Conservation (phyloP, 208 protist species). For the Acanthamoeba culbertsoni region DNA sequence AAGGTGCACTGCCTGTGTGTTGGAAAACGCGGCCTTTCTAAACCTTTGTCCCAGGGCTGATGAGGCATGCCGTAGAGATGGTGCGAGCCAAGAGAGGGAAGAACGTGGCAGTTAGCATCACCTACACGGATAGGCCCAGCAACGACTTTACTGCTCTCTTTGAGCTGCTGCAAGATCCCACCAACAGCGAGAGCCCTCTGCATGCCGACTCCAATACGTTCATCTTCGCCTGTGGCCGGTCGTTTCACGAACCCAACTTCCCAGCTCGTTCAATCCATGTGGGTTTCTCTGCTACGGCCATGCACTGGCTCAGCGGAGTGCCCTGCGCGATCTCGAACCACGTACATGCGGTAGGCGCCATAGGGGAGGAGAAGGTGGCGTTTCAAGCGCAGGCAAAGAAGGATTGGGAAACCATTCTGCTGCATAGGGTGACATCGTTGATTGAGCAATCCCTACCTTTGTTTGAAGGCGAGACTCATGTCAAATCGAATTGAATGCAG, state of each 20-base stretch:
- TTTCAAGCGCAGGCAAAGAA: background rate
- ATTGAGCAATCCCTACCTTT: background rate
- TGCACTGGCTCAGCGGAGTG: background rate
- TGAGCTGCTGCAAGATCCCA: background rate
- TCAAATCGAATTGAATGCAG: background rate
- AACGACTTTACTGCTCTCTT: conserved; percentile 19
- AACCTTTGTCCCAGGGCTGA: background rate
- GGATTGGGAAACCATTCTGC: conserved; percentile 15
- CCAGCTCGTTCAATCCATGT: background rate
- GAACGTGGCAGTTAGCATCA: background rate
- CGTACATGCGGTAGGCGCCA: background rate
- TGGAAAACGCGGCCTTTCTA: background rate
- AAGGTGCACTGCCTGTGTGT: background rate
- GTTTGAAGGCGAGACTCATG: background rate
- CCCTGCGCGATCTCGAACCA: background rate
- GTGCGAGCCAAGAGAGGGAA: background rate
- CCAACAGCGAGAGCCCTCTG: background rate
- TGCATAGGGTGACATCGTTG: background rate
- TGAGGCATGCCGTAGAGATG: background rate
- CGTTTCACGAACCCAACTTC: conserved; percentile 23
- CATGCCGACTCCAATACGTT: background rate
- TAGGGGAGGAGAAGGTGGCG: background rate
- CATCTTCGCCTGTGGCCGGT: background rate
- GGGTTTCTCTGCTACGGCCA: conserved; percentile 13
- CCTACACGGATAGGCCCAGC: conserved; percentile 5